A percentile compares a stretch with the other conserved stretches of the same genome.
These are phyloP conservation scores for Neocucurbitaria cava DNA, from an alignment of 2,329 filamentous ascomycete species.

Conservation along the genomic window DNA sequence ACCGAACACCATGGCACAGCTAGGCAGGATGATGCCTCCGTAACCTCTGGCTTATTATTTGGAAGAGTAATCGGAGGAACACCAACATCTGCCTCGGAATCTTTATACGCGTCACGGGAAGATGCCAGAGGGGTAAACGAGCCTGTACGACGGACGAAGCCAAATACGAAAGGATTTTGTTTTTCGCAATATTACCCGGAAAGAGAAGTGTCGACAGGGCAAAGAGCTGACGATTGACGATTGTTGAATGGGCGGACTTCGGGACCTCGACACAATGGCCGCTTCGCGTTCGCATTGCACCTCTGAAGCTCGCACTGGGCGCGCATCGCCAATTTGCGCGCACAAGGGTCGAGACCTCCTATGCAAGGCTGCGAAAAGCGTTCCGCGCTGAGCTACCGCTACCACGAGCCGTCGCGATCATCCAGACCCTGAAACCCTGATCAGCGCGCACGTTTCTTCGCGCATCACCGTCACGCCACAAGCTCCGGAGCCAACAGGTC, in stretches of 20 bases:
- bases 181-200: not conserved
- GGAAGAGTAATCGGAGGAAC: not conserved
- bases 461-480: not conserved
- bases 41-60: not conserved
- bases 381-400: not conserved
- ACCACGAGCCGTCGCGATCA: not conserved
- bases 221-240: not conserved
- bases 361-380: not conserved
- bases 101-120: not conserved
- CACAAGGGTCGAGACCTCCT: not conserved
- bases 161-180: not conserved
- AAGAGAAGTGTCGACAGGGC: not conserved
- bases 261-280: not conserved
- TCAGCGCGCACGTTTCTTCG: not conserved
- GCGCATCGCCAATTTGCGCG: not conserved
- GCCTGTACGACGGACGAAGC: not conserved
- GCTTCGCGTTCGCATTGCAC: not conserved
- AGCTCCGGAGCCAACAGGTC: not conserved
- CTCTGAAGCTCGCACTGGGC: not conserved
- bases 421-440: not conserved
- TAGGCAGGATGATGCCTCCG: not conserved
- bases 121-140: not conserved
- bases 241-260: not conserved
- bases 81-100: not conserved
- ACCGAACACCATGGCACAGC: not conserved